phyloP scores from a whole-genome alignment of 805 yeast species.

The Grigorovia yakushimaensis region DNA sequence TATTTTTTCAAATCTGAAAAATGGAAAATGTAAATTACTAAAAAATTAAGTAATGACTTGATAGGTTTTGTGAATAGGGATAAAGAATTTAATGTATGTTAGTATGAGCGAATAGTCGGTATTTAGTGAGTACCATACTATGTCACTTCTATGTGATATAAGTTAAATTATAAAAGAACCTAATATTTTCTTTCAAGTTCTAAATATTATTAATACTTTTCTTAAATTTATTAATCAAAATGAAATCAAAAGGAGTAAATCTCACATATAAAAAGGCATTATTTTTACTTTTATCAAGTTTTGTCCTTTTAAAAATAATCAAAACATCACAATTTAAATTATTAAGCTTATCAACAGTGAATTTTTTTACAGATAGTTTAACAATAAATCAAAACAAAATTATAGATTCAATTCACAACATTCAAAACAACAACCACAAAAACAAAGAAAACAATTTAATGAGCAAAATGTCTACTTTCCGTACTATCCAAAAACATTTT shows the following conservation, averaged over 20 bases:
- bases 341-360: not conserved
- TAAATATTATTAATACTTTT: no score
- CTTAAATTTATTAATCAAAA: not conserved
- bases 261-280: not conserved
- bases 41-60: not conserved
- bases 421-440: not conserved
- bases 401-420: not conserved
- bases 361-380: not conserved
- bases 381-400: not conserved
- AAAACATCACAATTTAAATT: not conserved
- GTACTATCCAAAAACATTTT: constrained; percentile 43
- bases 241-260: not conserved
- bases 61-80: not conserved
- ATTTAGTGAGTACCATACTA: no score
- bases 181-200: not conserved
- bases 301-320: not conserved
- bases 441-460: not conserved
- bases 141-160: not conserved
- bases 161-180: no score
- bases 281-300: not conserved
- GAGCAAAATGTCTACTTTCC: constrained; percentile 9
- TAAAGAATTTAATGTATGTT: not conserved
- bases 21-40: not conserved
- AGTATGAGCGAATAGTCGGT: no score
- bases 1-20: not conserved